Conservation (phyloP, 2,329 filamentous ascomycete genomes). For the Thielaviopsis ethacetica region DNA sequence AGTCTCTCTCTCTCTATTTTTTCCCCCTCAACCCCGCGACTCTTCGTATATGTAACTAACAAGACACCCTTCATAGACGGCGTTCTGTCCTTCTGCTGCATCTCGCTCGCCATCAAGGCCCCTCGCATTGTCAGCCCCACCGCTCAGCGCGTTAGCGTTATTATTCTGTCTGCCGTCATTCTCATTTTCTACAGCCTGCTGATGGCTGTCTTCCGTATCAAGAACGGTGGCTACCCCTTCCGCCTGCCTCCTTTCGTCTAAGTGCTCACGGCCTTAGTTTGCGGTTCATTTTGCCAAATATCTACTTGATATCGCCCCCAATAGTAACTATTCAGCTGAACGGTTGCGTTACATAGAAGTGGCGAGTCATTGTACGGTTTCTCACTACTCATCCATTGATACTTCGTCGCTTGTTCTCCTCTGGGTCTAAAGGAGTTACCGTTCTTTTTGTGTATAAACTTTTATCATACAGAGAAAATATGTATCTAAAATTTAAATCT, state of each 20-base stretch:
- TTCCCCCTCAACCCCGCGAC: neutral
- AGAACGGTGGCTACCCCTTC: constrained; percentile 93
- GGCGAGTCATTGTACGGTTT: neutral
- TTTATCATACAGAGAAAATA: neutral
- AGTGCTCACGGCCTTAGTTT: constrained; percentile 21
- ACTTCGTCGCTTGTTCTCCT: neutral
- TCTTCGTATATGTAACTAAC: constrained; percentile 14
- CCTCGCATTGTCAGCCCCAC: constrained; percentile 69
- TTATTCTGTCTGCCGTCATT: constrained; percentile 63
- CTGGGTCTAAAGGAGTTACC: neutral
- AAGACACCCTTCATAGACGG: constrained; percentile 38
- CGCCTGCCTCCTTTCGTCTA: constrained; percentile 76
- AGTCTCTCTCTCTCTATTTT: constrained; percentile 23
- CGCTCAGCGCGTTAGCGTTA: constrained; percentile 63
- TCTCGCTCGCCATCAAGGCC: constrained; percentile 80
- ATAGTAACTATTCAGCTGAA: neutral
- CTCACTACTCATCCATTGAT: neutral
- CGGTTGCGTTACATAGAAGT: neutral
- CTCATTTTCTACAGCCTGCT: constrained; percentile 86
- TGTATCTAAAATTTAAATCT: neutral
- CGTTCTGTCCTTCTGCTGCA: constrained; percentile 73
- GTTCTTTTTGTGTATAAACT: neutral
- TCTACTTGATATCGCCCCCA: neutral
- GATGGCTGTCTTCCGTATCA: constrained; percentile 80
- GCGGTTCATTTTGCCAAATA: neutral